phyloP scores from a whole-genome alignment of 306 rosid species.

The Quercus aquifolioides region DNA sequence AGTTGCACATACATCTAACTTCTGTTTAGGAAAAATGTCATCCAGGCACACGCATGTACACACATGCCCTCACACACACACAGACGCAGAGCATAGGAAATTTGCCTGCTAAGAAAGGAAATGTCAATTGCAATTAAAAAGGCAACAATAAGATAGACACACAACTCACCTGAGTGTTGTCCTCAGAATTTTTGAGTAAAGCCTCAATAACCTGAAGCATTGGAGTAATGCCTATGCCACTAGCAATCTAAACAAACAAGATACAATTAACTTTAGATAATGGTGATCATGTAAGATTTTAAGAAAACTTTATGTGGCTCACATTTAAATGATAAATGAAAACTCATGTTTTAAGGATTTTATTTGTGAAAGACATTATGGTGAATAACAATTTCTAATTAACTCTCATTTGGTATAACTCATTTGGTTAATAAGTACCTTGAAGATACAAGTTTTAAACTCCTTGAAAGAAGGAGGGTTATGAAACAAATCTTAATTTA shows the following conservation, averaged over 20 bases:
- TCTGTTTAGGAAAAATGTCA: constrained; percentile 90
- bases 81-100: constrained; percentile 3
- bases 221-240: constrained; percentile 95
- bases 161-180: constrained; percentile 71
- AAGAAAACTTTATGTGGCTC: too few species aligned
- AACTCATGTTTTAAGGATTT: too few species aligned
- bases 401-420: too few species aligned
- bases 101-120: not conserved
- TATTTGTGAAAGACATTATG: too few species aligned
- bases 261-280: constrained; percentile 11
- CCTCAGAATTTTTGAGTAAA: constrained; percentile 84
- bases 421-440: too few species aligned
- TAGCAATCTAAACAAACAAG: constrained; percentile 66
- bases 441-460: too few species aligned
- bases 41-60: constrained; percentile 14
- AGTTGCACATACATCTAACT: constrained; percentile 73
- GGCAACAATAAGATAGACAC: constrained; percentile 15
- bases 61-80: not conserved
- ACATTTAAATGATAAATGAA: too few species aligned
- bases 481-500: too few species aligned
- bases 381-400: too few species aligned
- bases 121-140: not conserved
- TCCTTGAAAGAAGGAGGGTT: too few species aligned
- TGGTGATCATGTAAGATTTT: not conserved
- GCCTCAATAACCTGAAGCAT: constrained; percentile 95